These are phyloP conservation scores for Biscogniauxia sp. DNA, from an alignment of 2,329 filamentous ascomycete genomes.

Conservation along the genomic window DNA sequence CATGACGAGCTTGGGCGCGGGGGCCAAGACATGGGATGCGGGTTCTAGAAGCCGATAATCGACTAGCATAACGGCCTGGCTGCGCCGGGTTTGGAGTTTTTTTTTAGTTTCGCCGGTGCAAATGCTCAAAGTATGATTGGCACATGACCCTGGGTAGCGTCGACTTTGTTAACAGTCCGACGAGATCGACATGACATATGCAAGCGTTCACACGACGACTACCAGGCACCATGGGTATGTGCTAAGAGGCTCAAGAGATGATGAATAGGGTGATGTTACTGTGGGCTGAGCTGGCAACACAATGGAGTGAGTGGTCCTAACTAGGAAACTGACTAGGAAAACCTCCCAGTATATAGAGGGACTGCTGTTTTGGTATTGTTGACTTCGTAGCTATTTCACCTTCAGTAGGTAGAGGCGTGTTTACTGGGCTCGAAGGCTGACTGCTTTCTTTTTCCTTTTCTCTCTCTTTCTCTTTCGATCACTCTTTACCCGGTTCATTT, in stretches of 20 bases:
- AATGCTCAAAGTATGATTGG: constrained; percentile 19
- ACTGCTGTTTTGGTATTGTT: no score
- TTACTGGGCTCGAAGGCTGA: no score
- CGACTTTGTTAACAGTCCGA: constrained; percentile 3
- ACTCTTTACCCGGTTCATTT: neutral
- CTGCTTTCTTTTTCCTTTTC: neutral
- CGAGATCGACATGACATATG: constrained; percentile 8
- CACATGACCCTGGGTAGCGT: constrained; percentile 8
- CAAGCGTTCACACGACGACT: constrained; percentile 3
- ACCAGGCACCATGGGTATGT: neutral
- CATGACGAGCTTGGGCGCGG: neutral
- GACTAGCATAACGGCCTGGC: neutral
- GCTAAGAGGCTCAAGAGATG: neutral
- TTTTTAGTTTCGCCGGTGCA: constrained; percentile 16
- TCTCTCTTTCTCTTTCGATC: neutral
- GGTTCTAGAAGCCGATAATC: neutral
- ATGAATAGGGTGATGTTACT: neutral
- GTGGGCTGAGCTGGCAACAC: neutral
- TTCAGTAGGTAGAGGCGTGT: no score
- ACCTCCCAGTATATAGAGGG: neutral
- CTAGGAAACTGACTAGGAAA: neutral
- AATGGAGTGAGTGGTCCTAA: neutral
- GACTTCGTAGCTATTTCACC: neutral
- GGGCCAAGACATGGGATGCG: neutral
- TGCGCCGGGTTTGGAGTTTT: constrained; percentile 1